Percentiles rank a stretch among this genome's conserved stretches.
phyloP scores from a whole-genome alignment of 176 grass and related monocot species.

The Zizania latifolia region DNA sequence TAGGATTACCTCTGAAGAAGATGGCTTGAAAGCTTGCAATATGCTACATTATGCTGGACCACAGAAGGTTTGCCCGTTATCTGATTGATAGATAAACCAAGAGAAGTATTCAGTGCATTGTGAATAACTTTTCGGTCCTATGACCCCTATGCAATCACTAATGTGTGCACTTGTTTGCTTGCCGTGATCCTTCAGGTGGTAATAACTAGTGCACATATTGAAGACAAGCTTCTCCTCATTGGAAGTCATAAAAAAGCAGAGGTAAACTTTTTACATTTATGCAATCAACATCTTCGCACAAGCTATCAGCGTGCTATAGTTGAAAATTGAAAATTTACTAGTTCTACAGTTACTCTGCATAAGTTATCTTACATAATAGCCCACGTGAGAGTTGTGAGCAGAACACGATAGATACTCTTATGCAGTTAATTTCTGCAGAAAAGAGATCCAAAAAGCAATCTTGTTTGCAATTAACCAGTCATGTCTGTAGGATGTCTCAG shows the following conservation, averaged over 20 bases:
- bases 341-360: not conserved
- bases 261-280: constrained; percentile 43
- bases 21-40: constrained; percentile 92
- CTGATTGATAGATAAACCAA: not conserved
- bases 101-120: not conserved
- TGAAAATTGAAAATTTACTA: not conserved
- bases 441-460: not conserved
- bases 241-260: constrained; percentile 79
- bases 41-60: constrained; percentile 75
- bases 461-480: not conserved
- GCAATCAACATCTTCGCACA: not conserved
- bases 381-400: not conserved
- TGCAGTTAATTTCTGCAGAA: not conserved
- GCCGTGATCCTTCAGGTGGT: constrained; percentile 57
- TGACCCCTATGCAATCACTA: not conserved
- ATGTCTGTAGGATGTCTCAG: not conserved
- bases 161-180: constrained; percentile 29
- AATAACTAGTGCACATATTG: constrained; percentile 74
- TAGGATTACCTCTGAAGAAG: constrained; percentile 66
- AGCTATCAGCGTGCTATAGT: not conserved
- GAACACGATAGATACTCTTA: not conserved
- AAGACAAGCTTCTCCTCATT: constrained; percentile 66
- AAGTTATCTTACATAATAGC: not conserved
- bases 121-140: not conserved
- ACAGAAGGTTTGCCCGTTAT: constrained; percentile 52